Percentiles rank a stretch among this genome's conserved stretches.
These are phyloP conservation scores for Hirsutella minnesotensis DNA, from an alignment of 2,329 filamentous ascomycete genomes.

Conservation along the genomic window DNA sequence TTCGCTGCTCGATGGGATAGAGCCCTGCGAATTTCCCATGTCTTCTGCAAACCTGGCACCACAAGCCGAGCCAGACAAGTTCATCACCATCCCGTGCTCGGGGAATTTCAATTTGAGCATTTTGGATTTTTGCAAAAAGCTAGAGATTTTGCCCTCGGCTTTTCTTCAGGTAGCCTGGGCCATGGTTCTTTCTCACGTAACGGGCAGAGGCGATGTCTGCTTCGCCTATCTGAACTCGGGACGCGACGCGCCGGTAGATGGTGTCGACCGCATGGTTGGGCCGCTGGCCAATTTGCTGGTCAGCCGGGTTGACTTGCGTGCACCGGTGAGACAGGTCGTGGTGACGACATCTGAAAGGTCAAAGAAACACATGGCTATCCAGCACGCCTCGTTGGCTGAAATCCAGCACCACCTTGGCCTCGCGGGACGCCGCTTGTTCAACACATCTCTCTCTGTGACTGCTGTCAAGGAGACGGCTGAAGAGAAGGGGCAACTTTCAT, in stretches of 20 bases:
- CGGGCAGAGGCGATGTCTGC: conserved; percentile 31
- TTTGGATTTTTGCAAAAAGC: conserved; percentile 21
- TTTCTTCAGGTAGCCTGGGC: conserved; percentile 41
- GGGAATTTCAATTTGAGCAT: background rate
- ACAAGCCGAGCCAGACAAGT: background rate
- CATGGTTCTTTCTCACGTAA: conserved; percentile 34
- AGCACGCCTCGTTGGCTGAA: conserved; percentile 35
- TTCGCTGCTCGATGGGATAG: conserved; percentile 2
- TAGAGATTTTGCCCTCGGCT: conserved; percentile 33
- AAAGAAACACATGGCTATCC: conserved; percentile 32
- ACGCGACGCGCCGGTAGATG: conserved; percentile 35
- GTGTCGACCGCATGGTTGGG: conserved; percentile 36
- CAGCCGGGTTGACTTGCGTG: conserved; percentile 27
- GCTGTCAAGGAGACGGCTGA: background rate
- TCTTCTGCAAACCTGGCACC: background rate
- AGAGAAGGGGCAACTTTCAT: background rate
- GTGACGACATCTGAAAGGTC: conserved; percentile 32
- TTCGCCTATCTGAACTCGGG: conserved; percentile 44
- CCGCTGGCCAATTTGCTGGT: conserved; percentile 44
- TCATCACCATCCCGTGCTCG: background rate
- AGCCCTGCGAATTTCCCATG: conserved; percentile 6
- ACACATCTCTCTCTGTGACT: conserved; percentile 19
- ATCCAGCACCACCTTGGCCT: conserved; percentile 24
- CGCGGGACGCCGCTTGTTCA: conserved; percentile 14
- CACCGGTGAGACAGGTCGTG: conserved; percentile 20